Evolutionary conservation across 2,329 filamentous ascomycete species (phyloP).

Genomic region (Arachnomyces sp.): DNA sequence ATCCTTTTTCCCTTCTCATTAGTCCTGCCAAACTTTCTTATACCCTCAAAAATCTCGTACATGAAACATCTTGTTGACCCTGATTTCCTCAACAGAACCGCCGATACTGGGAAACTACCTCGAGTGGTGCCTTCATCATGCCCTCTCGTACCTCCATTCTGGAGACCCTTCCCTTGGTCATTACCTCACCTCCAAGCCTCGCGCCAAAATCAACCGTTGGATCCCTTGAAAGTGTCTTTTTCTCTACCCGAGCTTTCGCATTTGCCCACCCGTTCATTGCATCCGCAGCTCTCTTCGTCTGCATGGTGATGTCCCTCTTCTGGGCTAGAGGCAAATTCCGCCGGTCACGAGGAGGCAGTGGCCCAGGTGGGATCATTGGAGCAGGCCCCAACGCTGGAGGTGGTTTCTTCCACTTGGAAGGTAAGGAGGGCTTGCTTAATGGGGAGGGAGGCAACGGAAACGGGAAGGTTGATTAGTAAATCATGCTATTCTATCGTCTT

Average conservation of each 20-base stretch:
- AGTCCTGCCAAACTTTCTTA: no score
- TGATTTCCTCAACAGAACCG: slow-evolving; percentile 54
- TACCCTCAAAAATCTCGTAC: no score
- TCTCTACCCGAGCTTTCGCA: slow-evolving; percentile 36
- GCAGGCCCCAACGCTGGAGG: slow-evolving; percentile 20
- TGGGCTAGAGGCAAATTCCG: slow-evolving; percentile 26
- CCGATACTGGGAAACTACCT: slow-evolving; percentile 88
- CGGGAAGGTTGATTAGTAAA: slow-evolving; percentile 40
- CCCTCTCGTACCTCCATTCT: slow-evolving; percentile 84
- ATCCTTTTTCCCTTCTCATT: neutral
- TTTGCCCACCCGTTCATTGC: slow-evolving; percentile 37
- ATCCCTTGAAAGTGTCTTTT: slow-evolving; percentile 38
- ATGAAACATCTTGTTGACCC: no score
- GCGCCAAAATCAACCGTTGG: slow-evolving; percentile 43
- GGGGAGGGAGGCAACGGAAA: slow-evolving; percentile 26
- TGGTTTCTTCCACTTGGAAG: slow-evolving; percentile 42
- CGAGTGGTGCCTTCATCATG: slow-evolving; percentile 81
- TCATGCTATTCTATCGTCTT: slow-evolving; percentile 4
- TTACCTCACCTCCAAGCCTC: slow-evolving; percentile 40
- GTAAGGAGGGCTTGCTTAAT: slow-evolving; percentile 39
- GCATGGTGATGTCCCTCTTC: slow-evolving; percentile 25
- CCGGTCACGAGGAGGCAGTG: slow-evolving; percentile 16
- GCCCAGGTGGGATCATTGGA: slow-evolving; percentile 29
- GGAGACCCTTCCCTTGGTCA: slow-evolving; percentile 58
- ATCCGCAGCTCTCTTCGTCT: slow-evolving; percentile 30